Evolutionary conservation across 805 yeast species (phyloP).

Genomic region (Torulaspora maleeae): DNA sequence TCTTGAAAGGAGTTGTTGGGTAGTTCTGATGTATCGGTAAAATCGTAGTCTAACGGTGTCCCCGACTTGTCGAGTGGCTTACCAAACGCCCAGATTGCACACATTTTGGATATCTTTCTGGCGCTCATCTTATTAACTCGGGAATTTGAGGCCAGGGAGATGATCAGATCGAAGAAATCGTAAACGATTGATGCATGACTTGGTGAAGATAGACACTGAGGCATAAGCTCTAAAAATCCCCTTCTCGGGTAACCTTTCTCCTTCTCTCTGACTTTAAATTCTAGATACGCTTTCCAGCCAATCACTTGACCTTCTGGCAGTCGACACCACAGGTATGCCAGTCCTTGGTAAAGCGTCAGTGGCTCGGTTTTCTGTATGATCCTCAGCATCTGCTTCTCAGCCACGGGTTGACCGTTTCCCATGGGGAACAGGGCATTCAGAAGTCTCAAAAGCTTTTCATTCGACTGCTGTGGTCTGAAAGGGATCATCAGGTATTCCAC

Average conservation of each 20-base stretch:
- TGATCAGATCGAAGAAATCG: conserved; percentile 77
- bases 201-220: conserved; percentile 73
- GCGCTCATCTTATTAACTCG: conserved; percentile 75
- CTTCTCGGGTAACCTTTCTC: conserved; percentile 62
- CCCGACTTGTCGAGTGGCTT: conserved; percentile 12
- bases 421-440: conserved; percentile 55
- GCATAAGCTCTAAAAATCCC: conserved; percentile 79
- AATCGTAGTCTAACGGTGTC: conserved; percentile 32
- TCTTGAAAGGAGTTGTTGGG: conserved; percentile 48
- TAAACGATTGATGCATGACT: conserved; percentile 87
- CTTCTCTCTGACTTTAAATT: conserved; percentile 60
- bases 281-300: conserved; percentile 79
- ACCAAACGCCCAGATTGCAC: conserved; percentile 86
- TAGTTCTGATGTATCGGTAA: conserved; percentile 15
- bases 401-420: conserved; percentile 46
- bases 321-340: conserved; percentile 85
- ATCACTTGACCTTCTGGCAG: conserved; percentile 73
- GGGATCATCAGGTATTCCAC: conserved; percentile 75
- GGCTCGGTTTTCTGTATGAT: conserved; percentile 54
- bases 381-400: conserved; percentile 39
- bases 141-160: conserved; percentile 72
- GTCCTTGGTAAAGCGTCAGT: conserved; percentile 63
- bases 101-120: conserved; percentile 71
- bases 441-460: conserved; percentile 53
- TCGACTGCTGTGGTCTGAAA: conserved; percentile 65